Evolutionary conservation across 495 filamentous ascomycete genomes (phyloP), one percentile per base, ranked within the genome.

Genomic region (Penicillium egyptiacum): DNA sequence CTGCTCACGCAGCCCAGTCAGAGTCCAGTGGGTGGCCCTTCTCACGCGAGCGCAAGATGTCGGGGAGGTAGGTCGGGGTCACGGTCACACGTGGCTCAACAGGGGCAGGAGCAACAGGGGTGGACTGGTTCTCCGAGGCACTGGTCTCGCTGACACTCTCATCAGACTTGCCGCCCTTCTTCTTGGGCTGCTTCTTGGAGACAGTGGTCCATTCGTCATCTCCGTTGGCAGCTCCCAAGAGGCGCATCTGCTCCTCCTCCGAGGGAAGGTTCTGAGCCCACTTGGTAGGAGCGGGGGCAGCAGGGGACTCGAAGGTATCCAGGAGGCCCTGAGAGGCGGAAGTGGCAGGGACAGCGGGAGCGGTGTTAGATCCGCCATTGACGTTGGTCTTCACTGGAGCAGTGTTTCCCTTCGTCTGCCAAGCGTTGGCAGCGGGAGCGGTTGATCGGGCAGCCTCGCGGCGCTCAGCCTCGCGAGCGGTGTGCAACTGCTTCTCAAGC

Each of bases 181-280:
- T 83, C 73, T 84, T 85, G 67, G 74, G 69, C 57, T 75, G 78
- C 72, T 93, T 92, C 58, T 83, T 88, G 48, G 81, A 79, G 48
- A 93, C 88, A 20, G 88, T 91, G 56, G 77, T 90, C 88, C 89
- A 92, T 31, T 82, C 83, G 53, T 86, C 83, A 12, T 84, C 80
- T 20, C 75, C 75, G 22, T 73, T 73, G 61, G 84, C 75, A 42
- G 81, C 81, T 28, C 74, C 81, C 28, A 90, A 75, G 60, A 88
- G 75, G 69, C 87, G 81, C 73, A 94, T 74, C 75, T 95, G 91
- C 71, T 94, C 90, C 66, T 96, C 91, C 72, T 95, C 91, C 0
- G 89, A 89, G 5, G 86, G 88, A 41, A 88, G 77, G 53, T 79
- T 79, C 43, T 77, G 70, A 42, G 77, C 73, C 85, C 81, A 88